Evolutionary conservation across 192 early-diverging fungal species (phyloP), one percentile per base, ranked within the genome.

Genomic region (Ramicandelaber brevisporus): DNA sequence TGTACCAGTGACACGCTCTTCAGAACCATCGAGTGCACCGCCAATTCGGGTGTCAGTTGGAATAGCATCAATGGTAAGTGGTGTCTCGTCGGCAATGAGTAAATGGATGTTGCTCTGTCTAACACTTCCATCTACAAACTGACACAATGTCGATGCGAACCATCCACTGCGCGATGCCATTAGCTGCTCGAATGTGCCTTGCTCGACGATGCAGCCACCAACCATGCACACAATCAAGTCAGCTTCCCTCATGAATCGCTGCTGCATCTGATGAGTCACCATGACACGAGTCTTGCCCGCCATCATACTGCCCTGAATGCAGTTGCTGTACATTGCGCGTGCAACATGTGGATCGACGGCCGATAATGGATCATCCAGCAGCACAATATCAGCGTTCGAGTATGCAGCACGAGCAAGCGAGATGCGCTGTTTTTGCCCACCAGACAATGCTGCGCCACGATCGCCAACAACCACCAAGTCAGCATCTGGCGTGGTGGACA

Each of bases 341-440:
- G 59, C 56, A 0, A 53, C 50, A 10, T 44, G 48, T 5, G 49
- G 46, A 22, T 67, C 67, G 0, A 73, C 53, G 7, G 57, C 53
- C 12, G 50, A 55, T 5, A 92, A 51, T 4, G 70, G 70, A 38
- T 92, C 83, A 31, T 92, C 87, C 19, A 87, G 38, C 2, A 92
- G 39, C 20, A 82, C 50, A 5, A 71, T 68, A 24, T 66, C 54
- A 1, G 68, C 63, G 3, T 60, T 48, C 0, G 67, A 61, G 34
- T 86, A 92, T 3, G 66, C 63, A 0, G 78, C 79, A 7, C 87
- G 61, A 1, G 79, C 79, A 17, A 87, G 57, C 5, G 64, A 70
- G 1, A 80, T 52, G 16, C 80, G 58, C 42, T 78, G 75, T 32
- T 70, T 75, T 34, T 78, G 73, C 0, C 72, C 70, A 7, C 76